phyloP scores from a whole-genome alignment of 352 stramenopile genomes.

The Phytophthora pini region DNA sequence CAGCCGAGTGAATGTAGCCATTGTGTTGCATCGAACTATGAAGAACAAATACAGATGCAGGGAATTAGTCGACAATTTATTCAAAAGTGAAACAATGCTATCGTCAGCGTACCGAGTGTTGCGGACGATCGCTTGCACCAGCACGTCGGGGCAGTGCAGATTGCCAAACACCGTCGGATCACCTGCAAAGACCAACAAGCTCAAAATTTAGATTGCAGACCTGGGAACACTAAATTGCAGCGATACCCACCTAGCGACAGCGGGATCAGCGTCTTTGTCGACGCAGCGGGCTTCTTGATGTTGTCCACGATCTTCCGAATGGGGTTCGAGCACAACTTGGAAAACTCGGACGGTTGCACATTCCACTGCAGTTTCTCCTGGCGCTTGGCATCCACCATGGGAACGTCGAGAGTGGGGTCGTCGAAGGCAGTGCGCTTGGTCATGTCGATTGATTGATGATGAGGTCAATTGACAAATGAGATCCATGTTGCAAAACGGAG shows the following conservation, averaged over 20 bases:
- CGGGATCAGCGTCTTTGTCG: constrained; percentile 92
- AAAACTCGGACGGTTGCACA: constrained; percentile 73
- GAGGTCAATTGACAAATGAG: constrained; percentile 30
- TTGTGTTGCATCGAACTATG: constrained; percentile 85
- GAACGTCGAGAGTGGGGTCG: constrained; percentile 27
- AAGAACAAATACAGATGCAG: neutral
- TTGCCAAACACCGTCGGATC: constrained; percentile 95
- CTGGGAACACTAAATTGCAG: neutral
- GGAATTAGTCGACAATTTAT: constrained; percentile 5
- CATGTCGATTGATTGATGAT: constrained; percentile 37
- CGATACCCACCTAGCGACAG: constrained; percentile 81
- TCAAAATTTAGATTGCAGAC: neutral
- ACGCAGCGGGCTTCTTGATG: constrained; percentile 90
- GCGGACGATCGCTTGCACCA: constrained; percentile 78
- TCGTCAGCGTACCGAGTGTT: constrained; percentile 55
- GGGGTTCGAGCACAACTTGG: constrained; percentile 86
- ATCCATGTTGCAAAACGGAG: neutral
- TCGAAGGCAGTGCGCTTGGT: constrained; percentile 46
- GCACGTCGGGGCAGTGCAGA: constrained; percentile 88
- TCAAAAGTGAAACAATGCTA: neutral
- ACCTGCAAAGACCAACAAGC: constrained; percentile 39
- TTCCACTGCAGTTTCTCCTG: constrained; percentile 67
- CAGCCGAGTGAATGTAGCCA: constrained; percentile 94
- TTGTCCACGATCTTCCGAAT: constrained; percentile 96
- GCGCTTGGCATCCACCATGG: constrained; percentile 31